Percentiles rank a stretch among this genome's conserved stretches.
These are phyloP conservation scores for Colletotrichum tabaci DNA, from an alignment of 2,329 filamentous ascomycete genomes.

Conservation along the genomic window DNA sequence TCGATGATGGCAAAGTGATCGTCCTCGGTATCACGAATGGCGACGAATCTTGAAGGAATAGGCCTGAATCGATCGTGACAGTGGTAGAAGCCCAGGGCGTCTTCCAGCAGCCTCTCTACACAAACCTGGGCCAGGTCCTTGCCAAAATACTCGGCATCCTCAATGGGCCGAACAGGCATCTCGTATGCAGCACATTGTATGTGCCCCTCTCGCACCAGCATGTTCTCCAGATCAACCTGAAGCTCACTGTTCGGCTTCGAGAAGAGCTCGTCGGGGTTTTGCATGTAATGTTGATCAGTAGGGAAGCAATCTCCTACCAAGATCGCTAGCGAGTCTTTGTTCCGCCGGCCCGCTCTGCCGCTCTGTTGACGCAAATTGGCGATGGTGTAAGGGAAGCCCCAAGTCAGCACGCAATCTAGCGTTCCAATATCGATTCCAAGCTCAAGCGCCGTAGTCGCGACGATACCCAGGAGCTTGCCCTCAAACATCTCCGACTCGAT, in stretches of 20 bases:
- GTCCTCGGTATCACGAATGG: conserved; percentile 89
- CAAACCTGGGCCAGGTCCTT: conserved; percentile 80
- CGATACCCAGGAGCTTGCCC: conserved; percentile 91
- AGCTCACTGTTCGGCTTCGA: conserved; percentile 91
- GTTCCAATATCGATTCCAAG: conserved; percentile 96
- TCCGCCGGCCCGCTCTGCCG: conserved; percentile 90
- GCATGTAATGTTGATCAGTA: conserved; percentile 97
- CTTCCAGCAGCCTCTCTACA: conserved; percentile 79
- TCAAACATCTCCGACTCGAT: conserved; percentile 99
- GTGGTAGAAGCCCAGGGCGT: conserved; percentile 88
- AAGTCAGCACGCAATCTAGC: conserved; percentile 92
- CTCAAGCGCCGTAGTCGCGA: conserved; percentile 94
- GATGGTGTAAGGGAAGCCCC: conserved; percentile 96
- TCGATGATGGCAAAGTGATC: conserved; percentile 96
- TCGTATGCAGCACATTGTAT: conserved; percentile 96
- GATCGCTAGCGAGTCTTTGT: conserved; percentile 93
- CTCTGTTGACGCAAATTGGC: conserved; percentile 96
- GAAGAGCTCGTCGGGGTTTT: conserved; percentile 94
- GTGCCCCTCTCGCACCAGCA: conserved; percentile 93
- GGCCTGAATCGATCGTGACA: conserved; percentile 91
- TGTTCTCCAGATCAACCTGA: conserved; percentile 92
- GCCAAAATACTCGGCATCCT: conserved; percentile 86
- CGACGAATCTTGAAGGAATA: conserved; percentile 84
- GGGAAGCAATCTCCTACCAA: conserved; percentile 91
- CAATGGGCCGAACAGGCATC: conserved; percentile 87